Evolutionary conservation across 2,329 filamentous ascomycete species (phyloP).

Genomic region (Aspergillus flavus): DNA sequence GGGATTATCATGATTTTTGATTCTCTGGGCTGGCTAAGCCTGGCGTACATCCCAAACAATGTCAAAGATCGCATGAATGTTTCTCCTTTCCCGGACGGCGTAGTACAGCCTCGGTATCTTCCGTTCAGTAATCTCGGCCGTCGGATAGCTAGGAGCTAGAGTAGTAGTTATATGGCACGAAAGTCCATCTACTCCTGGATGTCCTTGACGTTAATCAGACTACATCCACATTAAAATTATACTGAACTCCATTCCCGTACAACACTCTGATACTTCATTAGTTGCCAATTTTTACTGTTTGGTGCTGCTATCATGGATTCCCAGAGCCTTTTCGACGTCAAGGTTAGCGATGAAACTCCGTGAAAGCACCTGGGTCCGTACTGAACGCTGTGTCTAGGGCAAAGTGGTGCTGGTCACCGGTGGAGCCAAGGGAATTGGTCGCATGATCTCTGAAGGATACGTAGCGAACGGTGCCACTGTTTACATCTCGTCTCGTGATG

Average conservation of each 20-base stretch:
- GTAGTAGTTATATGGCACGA: not conserved
- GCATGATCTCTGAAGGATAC: conserved; percentile 59
- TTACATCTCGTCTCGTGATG: conserved; percentile 58
- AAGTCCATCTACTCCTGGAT: not conserved
- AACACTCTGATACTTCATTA: not conserved
- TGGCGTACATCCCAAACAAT: not conserved
- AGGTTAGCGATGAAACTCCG: conserved; percentile 47
- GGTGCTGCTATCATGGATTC: conserved; percentile 52
- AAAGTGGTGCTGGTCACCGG: conserved; percentile 55
- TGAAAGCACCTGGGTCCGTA: conserved; percentile 30
- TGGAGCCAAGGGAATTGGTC: conserved; percentile 55
- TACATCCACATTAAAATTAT: not conserved
- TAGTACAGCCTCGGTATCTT: conserved; percentile 12
- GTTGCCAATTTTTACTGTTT: not conserved
- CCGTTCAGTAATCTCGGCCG: conserved; percentile 10
- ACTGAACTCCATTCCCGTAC: not conserved
- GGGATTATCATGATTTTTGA: not conserved
- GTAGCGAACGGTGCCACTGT: conserved; percentile 56
- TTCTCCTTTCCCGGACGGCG: not conserved
- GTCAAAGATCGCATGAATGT: not conserved
- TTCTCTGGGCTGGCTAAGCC: not conserved
- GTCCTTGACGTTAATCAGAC: not conserved
- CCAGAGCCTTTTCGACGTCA: conserved; percentile 60
- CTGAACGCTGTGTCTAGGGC: conserved; percentile 36
- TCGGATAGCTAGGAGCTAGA: not conserved